phyloP scores from a whole-genome alignment of 768 basidiomycete species.

The Pleurotus cornucopiae region DNA sequence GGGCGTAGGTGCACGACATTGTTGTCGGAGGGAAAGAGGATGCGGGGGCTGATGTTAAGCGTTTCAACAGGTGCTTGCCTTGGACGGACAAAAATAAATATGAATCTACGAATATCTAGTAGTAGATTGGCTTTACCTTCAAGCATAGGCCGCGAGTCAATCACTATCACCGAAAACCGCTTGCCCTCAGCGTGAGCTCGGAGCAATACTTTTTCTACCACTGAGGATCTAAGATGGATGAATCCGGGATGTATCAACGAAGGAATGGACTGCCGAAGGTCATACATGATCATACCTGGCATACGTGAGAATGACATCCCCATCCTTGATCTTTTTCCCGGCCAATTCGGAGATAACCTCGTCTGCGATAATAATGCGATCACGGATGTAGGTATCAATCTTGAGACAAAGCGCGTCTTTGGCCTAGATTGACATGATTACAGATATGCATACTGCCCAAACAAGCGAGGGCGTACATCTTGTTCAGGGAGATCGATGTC shows the following conservation, averaged over 20 bases:
- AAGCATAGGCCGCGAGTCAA: slow-evolving; percentile 91
- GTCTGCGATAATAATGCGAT: slow-evolving; percentile 90
- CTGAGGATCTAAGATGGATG: slow-evolving; percentile 65
- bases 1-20: slow-evolving; percentile 86
- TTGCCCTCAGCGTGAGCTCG: slow-evolving; percentile 72
- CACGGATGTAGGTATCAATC: slow-evolving; percentile 91
- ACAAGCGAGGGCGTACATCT: slow-evolving; percentile 53
- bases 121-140: slow-evolving; percentile 54
- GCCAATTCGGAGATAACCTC: slow-evolving; percentile 89
- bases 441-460: slow-evolving; percentile 3
- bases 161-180: slow-evolving; percentile 84
- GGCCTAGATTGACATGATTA: slow-evolving; percentile 47
- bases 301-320: slow-evolving; percentile 89
- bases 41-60: slow-evolving; percentile 52
- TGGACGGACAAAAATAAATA: background rate
- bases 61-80: slow-evolving; percentile 79
- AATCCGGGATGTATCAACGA: background rate
- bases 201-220: slow-evolving; percentile 87
- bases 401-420: slow-evolving; percentile 79
- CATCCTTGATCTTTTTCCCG: slow-evolving; percentile 90
- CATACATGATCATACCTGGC: slow-evolving; percentile 55
- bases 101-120: too few relatives aligned
- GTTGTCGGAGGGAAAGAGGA: slow-evolving; percentile 24
- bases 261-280: background rate
- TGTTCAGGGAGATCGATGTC: slow-evolving; percentile 94